Percentiles rank a stretch among this genome's conserved stretches.
These are phyloP conservation scores for Thuja plicata DNA, from an alignment of 83 land plant species.

Conservation along the genomic window DNA sequence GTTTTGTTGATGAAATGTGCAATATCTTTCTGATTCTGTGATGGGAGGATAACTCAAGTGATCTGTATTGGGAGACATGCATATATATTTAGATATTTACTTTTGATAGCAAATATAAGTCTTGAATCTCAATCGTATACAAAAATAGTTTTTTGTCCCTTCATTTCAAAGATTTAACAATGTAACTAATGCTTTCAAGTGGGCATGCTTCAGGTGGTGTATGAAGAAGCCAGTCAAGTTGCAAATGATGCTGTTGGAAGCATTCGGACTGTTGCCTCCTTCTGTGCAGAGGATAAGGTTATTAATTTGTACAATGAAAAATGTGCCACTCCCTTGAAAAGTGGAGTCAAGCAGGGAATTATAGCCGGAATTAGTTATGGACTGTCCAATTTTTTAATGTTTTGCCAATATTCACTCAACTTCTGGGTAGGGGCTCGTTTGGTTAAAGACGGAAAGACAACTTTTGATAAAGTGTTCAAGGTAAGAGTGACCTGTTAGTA, in stretches of 20 bases:
- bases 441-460: slow-evolving; percentile 33
- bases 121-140: not conserved
- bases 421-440: slow-evolving; percentile 41
- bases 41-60: not conserved
- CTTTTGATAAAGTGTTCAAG: slow-evolving; percentile 24
- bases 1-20: not conserved
- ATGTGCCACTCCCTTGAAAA: slow-evolving; percentile 22
- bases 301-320: slow-evolving; percentile 33
- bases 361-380: slow-evolving; percentile 31
- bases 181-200: not conserved
- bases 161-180: not conserved
- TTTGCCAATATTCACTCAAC: slow-evolving; percentile 18
- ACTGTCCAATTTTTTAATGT: slow-evolving; percentile 23
- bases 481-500: not conserved
- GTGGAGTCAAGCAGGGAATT: slow-evolving; percentile 26
- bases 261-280: slow-evolving; percentile 55
- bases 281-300: slow-evolving; percentile 40
- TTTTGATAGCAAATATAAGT: not conserved
- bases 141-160: not conserved
- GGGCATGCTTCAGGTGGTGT: slow-evolving; percentile 23
- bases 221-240: slow-evolving; percentile 48
- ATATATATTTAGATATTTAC: not conserved
- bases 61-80: not conserved
- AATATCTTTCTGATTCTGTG: too few relatives aligned
- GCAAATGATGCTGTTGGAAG: slow-evolving; percentile 49